Evolutionary conservation across 1,139 yeast genomes (phyloP), one percentile per base, ranked within the genome.

Genomic region (Yarrowia galli): DNA sequence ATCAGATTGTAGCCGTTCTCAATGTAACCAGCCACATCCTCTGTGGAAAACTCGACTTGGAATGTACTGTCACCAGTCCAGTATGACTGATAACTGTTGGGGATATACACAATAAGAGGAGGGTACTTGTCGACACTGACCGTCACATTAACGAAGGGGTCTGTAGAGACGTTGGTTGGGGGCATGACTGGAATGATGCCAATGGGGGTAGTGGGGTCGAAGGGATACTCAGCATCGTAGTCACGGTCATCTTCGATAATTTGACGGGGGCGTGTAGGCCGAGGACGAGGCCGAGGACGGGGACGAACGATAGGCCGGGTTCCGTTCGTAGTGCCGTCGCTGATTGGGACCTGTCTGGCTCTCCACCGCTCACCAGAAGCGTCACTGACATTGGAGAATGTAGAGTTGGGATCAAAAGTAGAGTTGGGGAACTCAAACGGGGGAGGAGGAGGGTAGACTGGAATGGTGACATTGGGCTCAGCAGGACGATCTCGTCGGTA

Each of bases 1-100:
- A 89, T 86, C 22, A 85, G 85, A 75, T 91, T 96, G 75, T 89
- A 91, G 16, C 97, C 98, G 75, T 92, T 93, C 72, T 83, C 80
- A 72, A 92, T 87, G 82, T 92, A 84, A 1, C 83, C 82, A 63
- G 83, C 80, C 72, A 88, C 86, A 73, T 90, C 93, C 1, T 82
- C 81, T 65, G 83, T 82, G 1, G 82, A 81, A 76, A 89, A 92
- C 23, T 85, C 80, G 82, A 91, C 79, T 77, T 89, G 83, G 80
- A 84, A 89, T 3, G 97, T 91, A 7, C 95, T 86, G 22, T 89
- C 86, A 77, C 92, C 92, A 63, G 96, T 84, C 78, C 83, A 80
- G 76, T 79, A 88, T 40, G 90, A 81, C 75, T 86, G 87, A 58
- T 92, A 89, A 70, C 88, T 79, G 79, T 92, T 92, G 68, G 97